These are phyloP conservation scores for Colletotrichum destructivum DNA, from an alignment of 2,329 filamentous ascomycete species.

Conservation along the genomic window DNA sequence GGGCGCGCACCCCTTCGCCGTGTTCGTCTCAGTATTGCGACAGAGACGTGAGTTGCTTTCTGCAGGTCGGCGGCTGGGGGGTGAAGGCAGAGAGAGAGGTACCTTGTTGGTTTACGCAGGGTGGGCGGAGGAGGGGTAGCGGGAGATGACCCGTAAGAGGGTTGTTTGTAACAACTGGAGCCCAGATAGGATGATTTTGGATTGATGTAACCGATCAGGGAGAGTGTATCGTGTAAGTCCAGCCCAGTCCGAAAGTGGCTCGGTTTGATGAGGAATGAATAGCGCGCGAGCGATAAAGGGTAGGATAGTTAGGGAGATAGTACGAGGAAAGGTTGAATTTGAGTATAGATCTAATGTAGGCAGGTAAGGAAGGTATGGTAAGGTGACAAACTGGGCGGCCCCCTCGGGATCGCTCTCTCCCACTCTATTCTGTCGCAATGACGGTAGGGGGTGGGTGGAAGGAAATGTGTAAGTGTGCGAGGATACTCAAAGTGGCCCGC, in stretches of 20 bases:
- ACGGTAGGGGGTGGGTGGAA: constrained; percentile 13
- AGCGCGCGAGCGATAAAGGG: constrained; percentile 16
- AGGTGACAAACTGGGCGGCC: constrained; percentile 18
- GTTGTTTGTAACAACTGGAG: not conserved
- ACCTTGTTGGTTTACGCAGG: constrained; percentile 29
- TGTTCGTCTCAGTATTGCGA: constrained; percentile 35
- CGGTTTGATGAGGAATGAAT: constrained; percentile 11
- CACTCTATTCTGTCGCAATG: not conserved
- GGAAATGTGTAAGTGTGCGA: constrained; percentile 21
- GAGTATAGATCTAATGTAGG: constrained; percentile 23
- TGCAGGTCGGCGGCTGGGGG: constrained; percentile 11
- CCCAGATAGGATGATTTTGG: not conserved
- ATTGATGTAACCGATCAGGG: constrained; percentile 15
- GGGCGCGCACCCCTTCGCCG: constrained; percentile 20
- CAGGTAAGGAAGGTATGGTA: constrained; percentile 14
- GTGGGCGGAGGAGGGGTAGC: not conserved
- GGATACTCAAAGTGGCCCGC: constrained; percentile 6
- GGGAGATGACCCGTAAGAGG: not conserved
- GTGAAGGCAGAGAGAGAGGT: constrained; percentile 4
- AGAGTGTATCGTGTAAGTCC: not conserved
- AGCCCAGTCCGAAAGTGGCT: not conserved
- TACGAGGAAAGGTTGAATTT: constrained; percentile 29
- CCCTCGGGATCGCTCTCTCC: constrained; percentile 8
- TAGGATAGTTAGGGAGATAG: not conserved
- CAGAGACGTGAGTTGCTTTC: constrained; percentile 15